Evolutionary conservation across 768 basidiomycete species (phyloP), one percentile per base, ranked within the genome.

Genomic region (Dendrothele bispora): DNA sequence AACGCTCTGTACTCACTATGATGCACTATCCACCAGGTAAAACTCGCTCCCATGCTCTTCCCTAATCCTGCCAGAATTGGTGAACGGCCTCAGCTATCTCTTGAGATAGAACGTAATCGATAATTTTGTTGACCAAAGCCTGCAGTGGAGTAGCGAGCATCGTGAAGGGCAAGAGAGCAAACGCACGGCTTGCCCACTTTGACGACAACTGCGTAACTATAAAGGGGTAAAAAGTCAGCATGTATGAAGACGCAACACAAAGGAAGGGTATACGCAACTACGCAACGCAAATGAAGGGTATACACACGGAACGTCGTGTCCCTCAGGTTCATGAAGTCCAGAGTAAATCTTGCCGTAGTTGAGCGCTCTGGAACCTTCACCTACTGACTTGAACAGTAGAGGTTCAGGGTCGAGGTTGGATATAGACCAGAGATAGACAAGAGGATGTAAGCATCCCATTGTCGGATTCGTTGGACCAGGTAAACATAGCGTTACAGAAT

Each of bases 181-280:
- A n/a, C n/a, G n/a, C n/a, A n/a, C n/a, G 93, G 94, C 67, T 95
- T 95, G 38, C 94, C 94, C 18, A 95, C 91, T 61, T 95, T 97
- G 62, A 91, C 91, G 30, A 95, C 71, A 18, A 95, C 92, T 78
- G 95, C 83, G 53, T 95, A 95, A 11, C 89, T 92, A 42, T 6
- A 36, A 30, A 17, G 21, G n/a, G 39, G 30, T 10, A 20, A 39
- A 14, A 57, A 34, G 54, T 49, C 10, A 48, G 35, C 20, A n/a
- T n/a, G n/a, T n/a, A n/a, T n/a, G n/a, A n/a, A n/a, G n/a, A n/a
- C n/a, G n/a, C n/a, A n/a, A n/a, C n/a, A n/a, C n/a, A n/a, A n/a
- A n/a, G n/a, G n/a, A n/a, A n/a, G n/a, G n/a, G n/a, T n/a, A 12
- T 30, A 18, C n/a, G 42, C 48, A 42, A 52, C 18, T 39, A 26